Evolutionary conservation across 495 filamentous ascomycete species (phyloP), one percentile per base, ranked within the genome.

Genomic region (Bacidia rubella): DNA sequence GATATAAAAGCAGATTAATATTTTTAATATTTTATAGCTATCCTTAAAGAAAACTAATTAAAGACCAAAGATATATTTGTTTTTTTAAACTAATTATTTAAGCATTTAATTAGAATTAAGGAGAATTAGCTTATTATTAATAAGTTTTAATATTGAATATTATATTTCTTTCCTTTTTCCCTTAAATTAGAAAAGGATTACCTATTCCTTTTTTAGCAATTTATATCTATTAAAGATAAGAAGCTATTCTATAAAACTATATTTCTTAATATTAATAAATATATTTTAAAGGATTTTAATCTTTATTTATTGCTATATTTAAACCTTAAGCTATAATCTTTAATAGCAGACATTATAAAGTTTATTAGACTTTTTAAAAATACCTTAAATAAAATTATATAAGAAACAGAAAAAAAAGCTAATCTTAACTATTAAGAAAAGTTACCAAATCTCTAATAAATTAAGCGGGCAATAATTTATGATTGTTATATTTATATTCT

Each of bases 261-360:
- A 9, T n/a, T n/a, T 2, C 17, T 35, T 22, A 15, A 32, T 12
- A 20, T 35, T 4, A 22, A 51, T 35, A 20, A 5, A 20, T 15
- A 40, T 35, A 38, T 24, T 51, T 35, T 20, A 51, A 51, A 51
- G 39, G 19, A 51, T 51, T 22, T 51, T 35, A 20, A 15, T 9
- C 17, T n/a, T 15, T 32, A 17, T 20, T 38, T 32, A 19, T 51
- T 22, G 39, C 5, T 40, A 40, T 51, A 32, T 51, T 35, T 51
- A 51, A 35, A 19, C 2, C 39, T 35, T 35, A 51, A 17, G 2
- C 20, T 35, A 40, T 12, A n/a, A 38, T 40, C n/a, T 15, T 51
- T 35, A 3, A 45, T 45, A 11, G 20, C 10, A 10, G 20, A 45
- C 10, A 45, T 45, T 45, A 9, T 11, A 45, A 45, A 45, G 20